phyloP scores from a whole-genome alignment of 306 rosid species.

The Quercus alba region DNA sequence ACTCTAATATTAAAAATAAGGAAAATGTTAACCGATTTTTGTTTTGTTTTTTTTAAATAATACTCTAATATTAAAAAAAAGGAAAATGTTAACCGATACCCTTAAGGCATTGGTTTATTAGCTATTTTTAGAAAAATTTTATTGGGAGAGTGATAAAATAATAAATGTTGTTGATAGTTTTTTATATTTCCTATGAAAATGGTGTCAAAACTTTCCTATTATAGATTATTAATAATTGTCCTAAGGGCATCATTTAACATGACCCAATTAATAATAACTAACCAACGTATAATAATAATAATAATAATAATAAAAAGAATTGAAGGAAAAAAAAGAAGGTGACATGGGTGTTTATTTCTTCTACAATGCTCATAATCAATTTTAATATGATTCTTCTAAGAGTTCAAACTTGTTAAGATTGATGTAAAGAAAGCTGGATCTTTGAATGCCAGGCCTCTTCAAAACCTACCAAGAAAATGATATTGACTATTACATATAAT shows the following conservation, averaged over 20 bases:
- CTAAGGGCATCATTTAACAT: too few species aligned
- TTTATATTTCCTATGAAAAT: too few species aligned
- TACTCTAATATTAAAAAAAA: too few species aligned
- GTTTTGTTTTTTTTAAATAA: not conserved
- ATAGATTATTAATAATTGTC: too few species aligned
- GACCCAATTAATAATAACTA: not conserved
- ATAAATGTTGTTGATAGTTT: too few species aligned
- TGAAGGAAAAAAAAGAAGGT: not conserved
- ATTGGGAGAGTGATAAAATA: too few species aligned
- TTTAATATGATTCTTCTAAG: slow-evolving; percentile 9
- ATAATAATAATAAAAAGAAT: not conserved
- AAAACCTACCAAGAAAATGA: slow-evolving; percentile 81
- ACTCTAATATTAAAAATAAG: too few species aligned
- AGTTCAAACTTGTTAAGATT: slow-evolving; percentile 50
- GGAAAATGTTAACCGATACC: too few species aligned
- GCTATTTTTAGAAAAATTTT: too few species aligned
- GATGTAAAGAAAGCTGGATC: slow-evolving; percentile 47
- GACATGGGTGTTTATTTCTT: slow-evolving; percentile 5
- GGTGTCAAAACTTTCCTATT: too few species aligned
- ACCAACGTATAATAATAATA: not conserved
- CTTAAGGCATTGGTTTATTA: too few species aligned
- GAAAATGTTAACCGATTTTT: too few species aligned
- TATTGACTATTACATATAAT: slow-evolving; percentile 20
- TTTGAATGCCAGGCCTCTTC: slow-evolving; percentile 26
- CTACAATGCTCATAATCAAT: slow-evolving; percentile 1